Percentiles rank a stretch among this genome's conserved stretches.
Evolutionary conservation across 2,329 filamentous ascomycete genomes (phyloP).

Genomic region (Fusarium citri): DNA sequence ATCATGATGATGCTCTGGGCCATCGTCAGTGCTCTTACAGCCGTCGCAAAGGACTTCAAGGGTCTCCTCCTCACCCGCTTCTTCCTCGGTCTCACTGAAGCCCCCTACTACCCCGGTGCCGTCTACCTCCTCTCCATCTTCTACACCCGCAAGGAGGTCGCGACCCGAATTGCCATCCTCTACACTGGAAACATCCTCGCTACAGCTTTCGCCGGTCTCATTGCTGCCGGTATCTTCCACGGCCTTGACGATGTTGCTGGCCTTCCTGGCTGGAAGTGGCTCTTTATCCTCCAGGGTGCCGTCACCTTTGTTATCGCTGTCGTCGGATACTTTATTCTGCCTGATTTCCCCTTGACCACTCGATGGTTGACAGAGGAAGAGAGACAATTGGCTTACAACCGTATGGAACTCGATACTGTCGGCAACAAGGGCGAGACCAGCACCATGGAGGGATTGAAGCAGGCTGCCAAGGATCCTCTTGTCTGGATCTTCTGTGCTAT

Average conservation of each 20-base stretch:
- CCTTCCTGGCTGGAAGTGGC: constrained; percentile 51
- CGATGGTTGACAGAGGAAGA: constrained; percentile 57
- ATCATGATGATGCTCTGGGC: constrained; percentile 62
- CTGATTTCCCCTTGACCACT: constrained; percentile 57
- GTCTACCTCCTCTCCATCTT: constrained; percentile 62
- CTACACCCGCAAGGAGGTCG: constrained; percentile 65
- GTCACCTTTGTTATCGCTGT: constrained; percentile 49
- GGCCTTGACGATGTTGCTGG: constrained; percentile 45
- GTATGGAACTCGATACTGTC: constrained; percentile 60
- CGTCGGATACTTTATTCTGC: constrained; percentile 46
- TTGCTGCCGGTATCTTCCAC: constrained; percentile 58
- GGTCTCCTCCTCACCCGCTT: constrained; percentile 62
- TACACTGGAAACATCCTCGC: constrained; percentile 56
- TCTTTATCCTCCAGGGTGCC: constrained; percentile 75
- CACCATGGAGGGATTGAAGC: constrained; percentile 56
- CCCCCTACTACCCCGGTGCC: constrained; percentile 53
- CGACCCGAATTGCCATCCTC: constrained; percentile 57
- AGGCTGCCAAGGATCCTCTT: constrained; percentile 58
- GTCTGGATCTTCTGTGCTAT: constrained; percentile 63
- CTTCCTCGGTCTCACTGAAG: constrained; percentile 56
- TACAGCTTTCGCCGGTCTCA: constrained; percentile 57
- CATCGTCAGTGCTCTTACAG: constrained; percentile 59
- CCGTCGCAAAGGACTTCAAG: constrained; percentile 60
- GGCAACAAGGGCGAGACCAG: constrained; percentile 56
- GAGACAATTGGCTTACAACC: constrained; percentile 55